Evolutionary conservation across 306 rosid species (phyloP).

Genomic region (Gastrolobium bilobum): DNA sequence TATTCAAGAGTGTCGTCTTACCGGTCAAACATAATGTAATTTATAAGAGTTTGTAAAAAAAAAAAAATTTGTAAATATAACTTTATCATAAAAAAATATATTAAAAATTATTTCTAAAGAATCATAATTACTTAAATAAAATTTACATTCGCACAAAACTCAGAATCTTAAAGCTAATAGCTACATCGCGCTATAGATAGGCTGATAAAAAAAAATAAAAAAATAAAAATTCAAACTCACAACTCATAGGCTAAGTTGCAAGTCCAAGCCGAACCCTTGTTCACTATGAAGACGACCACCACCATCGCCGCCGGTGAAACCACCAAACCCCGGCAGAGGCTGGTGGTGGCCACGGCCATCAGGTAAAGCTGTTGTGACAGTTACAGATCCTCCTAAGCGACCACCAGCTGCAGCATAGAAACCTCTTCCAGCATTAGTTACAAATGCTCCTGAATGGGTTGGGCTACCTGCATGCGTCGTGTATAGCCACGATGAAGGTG

Average conservation of each 20-base stretch:
- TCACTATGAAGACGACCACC: conserved; percentile 14
- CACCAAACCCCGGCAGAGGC: background rate
- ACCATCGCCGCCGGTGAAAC: conserved; percentile 30
- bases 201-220: background rate
- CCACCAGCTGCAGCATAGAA: background rate
- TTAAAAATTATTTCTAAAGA: background rate
- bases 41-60: no score
- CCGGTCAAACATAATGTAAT: no score
- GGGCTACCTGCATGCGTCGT: background rate
- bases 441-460: conserved; percentile 1
- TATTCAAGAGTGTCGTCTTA: no score
- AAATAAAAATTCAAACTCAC: conserved; percentile 13
- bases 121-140: background rate
- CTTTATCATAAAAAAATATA: no score
- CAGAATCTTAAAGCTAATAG: background rate
- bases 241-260: conserved; percentile 57
- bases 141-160: conserved; percentile 19
- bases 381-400: background rate
- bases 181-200: background rate
- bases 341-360: conserved; percentile 18
- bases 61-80: no score
- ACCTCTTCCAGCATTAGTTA: conserved; percentile 14
- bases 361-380: conserved; percentile 28
- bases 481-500: conserved; percentile 41
- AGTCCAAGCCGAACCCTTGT: conserved; percentile 57